These are phyloP conservation scores for Rhizopus arrhizus DNA, from an alignment of 371 early-diverging fungal genomes.

Conservation along the genomic window DNA sequence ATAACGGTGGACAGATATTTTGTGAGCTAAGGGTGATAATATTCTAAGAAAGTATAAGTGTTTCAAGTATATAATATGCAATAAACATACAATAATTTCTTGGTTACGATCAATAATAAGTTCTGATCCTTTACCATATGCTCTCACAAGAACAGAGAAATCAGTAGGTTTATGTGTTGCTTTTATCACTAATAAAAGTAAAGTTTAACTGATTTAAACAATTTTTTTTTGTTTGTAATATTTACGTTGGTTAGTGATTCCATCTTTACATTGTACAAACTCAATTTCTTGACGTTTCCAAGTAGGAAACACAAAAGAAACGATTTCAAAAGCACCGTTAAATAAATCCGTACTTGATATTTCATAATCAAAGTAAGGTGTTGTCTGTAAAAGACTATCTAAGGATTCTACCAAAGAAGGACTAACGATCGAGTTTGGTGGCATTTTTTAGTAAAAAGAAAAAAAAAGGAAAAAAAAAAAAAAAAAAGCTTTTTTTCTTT, in stretches of 20 bases:
- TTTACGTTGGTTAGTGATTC: conserved; percentile 91
- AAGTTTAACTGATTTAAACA: too few species aligned
- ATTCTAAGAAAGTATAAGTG: conserved; percentile 56
- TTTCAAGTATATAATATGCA: neutral
- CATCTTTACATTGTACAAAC: conserved; percentile 83
- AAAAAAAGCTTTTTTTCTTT: neutral
- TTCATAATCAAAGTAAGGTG: conserved; percentile 56
- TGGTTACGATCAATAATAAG: conserved; percentile 87
- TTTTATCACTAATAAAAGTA: conserved; percentile 63
- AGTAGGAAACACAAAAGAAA: conserved; percentile 67
- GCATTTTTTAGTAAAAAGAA: neutral
- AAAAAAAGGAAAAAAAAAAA: neutral
- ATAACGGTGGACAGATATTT: conserved; percentile 79
- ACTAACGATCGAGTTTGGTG: neutral
- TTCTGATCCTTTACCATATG: conserved; percentile 87
- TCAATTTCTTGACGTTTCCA: conserved; percentile 70
- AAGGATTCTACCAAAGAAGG: conserved; percentile 12
- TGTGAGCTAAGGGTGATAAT: conserved; percentile 73
- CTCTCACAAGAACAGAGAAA: conserved; percentile 79
- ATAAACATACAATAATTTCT: conserved; percentile 78
- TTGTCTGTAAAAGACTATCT: conserved; percentile 43
- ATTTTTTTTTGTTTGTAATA: neutral
- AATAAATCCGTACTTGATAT: conserved; percentile 62
- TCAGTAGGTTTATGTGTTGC: conserved; percentile 67
- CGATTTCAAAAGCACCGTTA: conserved; percentile 65